phyloP scores from a whole-genome alignment of 1,139 yeast genomes.

The Suhomyces guaymorum region DNA sequence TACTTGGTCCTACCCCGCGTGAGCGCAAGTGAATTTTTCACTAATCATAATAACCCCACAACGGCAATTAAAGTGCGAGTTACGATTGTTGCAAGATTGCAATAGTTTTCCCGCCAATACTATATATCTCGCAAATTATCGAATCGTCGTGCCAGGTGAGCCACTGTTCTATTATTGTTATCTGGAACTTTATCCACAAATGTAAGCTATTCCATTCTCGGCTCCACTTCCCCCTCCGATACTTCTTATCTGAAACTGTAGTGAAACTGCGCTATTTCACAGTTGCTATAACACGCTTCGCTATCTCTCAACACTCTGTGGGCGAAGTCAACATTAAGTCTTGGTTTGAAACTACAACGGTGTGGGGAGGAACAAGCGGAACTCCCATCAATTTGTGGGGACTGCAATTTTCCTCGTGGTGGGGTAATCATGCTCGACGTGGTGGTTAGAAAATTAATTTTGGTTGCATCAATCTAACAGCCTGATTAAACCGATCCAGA shows the following conservation, averaged over 20 bases:
- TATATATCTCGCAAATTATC: not conserved
- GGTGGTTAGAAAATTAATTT: not conserved
- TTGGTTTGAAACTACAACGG: not conserved
- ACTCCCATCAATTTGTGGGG: not conserved
- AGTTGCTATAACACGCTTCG: no score
- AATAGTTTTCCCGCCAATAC: not conserved
- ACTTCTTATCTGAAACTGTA: no score
- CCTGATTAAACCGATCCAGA: not conserved
- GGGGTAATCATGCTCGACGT: not conserved
- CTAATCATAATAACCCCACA: conserved; percentile 10
- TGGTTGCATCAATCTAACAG: not conserved
- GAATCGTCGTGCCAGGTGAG: no score
- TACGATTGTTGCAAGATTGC: conserved; percentile 1
- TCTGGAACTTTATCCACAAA: no score
- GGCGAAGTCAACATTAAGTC: not conserved
- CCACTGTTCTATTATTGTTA: no score
- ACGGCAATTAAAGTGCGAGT: conserved; percentile 3
- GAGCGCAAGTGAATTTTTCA: conserved; percentile 4
- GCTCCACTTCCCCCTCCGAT: no score
- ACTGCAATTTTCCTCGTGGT: not conserved
- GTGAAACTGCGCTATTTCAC: no score
- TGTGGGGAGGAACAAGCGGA: conserved; percentile 3
- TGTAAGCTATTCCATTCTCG: no score
- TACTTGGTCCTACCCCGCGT: not conserved
- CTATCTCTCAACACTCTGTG: no score